Conservation (phyloP, 805 yeast genomes). For the Debaryomyces maramus region DNA sequence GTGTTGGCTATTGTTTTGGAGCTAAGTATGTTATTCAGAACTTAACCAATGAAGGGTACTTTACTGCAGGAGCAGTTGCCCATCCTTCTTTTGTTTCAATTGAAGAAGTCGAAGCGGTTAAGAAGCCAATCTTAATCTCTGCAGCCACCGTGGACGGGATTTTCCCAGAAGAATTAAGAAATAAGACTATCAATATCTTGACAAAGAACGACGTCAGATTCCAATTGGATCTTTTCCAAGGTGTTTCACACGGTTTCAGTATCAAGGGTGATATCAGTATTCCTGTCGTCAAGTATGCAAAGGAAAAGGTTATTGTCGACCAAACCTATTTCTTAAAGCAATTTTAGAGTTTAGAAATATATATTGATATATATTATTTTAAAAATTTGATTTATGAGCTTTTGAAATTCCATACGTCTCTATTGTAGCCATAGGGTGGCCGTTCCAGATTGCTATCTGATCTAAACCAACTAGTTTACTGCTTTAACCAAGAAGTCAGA, state of each 20-base stretch:
- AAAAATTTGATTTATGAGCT: too few relatives aligned
- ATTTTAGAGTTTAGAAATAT: neutral
- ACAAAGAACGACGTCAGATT: constrained; percentile 47
- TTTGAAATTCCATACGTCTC: too few relatives aligned
- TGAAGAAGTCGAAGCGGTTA: constrained; percentile 58
- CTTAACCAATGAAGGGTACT: constrained; percentile 31
- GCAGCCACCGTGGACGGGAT: constrained; percentile 67
- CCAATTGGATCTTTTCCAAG: constrained; percentile 58
- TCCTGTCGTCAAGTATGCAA: constrained; percentile 58
- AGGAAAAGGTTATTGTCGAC: constrained; percentile 57
- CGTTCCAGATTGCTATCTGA: too few relatives aligned
- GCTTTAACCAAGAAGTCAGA: too few relatives aligned
- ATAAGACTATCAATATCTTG: constrained; percentile 54
- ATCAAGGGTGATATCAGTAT: constrained; percentile 65
- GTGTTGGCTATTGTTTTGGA: constrained; percentile 27
- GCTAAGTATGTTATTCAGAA: constrained; percentile 28
- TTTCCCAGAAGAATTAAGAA: constrained; percentile 62
- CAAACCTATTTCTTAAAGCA: constrained; percentile 25
- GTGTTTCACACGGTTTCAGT: constrained; percentile 73
- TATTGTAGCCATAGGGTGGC: too few relatives aligned
- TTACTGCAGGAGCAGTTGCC: constrained; percentile 67
- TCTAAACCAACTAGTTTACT: too few relatives aligned
- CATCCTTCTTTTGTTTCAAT: constrained; percentile 73
- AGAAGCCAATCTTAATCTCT: constrained; percentile 62
- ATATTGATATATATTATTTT: neutral